These are phyloP conservation scores for Arthrobotrys iridis DNA, from an alignment of 2,329 filamentous ascomycete genomes.

Conservation along the genomic window DNA sequence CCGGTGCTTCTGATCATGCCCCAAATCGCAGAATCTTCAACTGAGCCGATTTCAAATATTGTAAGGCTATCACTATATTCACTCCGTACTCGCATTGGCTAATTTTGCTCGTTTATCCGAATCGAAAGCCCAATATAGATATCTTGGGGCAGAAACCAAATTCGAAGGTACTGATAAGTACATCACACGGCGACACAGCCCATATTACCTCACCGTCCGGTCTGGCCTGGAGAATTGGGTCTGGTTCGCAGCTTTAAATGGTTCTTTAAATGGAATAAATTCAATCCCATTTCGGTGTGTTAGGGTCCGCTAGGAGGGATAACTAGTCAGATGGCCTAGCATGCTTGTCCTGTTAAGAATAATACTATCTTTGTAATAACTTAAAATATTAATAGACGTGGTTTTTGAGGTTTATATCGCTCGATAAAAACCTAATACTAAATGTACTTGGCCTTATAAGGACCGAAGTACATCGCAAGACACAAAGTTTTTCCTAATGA, in stretches of 20 bases:
- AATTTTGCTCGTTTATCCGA: not conserved
- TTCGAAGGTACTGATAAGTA: slow-evolving; percentile 36
- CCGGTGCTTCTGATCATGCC: slow-evolving; percentile 44
- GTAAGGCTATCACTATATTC: not conserved
- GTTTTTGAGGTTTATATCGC: too few relatives aligned
- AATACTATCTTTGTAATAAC: too few relatives aligned
- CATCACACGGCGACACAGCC: slow-evolving; percentile 44
- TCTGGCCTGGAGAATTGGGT: not conserved
- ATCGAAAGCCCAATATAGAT: slow-evolving; percentile 34
- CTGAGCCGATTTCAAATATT: slow-evolving; percentile 18
- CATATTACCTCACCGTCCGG: slow-evolving; percentile 50
- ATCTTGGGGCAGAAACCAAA: not conserved
- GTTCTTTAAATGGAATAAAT: not conserved
- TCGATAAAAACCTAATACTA: too few relatives aligned
- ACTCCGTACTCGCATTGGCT: not conserved
- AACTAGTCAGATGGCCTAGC: too few relatives aligned
- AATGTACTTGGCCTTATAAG: too few relatives aligned
- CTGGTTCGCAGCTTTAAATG: not conserved
- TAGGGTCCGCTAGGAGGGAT: too few relatives aligned
- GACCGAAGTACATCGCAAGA: too few relatives aligned
- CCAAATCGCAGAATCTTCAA: slow-evolving; percentile 14
- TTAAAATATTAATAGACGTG: too few relatives aligned
- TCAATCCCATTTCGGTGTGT: too few relatives aligned
- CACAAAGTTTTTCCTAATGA: too few relatives aligned
- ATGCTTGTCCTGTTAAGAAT: too few relatives aligned